These are phyloP conservation scores for Pueraria montana DNA, from an alignment of 306 rosid genomes.

Conservation along the genomic window DNA sequence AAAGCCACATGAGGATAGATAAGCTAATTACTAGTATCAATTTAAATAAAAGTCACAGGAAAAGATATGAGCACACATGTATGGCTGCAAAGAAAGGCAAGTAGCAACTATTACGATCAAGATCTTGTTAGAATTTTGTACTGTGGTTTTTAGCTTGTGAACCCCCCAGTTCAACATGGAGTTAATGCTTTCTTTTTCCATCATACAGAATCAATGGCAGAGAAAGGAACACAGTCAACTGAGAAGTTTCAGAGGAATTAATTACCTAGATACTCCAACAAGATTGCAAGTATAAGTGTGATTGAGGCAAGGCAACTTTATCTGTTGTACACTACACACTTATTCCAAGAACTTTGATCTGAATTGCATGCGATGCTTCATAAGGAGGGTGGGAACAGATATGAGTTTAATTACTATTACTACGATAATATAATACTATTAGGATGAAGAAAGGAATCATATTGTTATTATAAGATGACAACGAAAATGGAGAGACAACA, in stretches of 20 bases:
- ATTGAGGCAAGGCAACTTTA: no score
- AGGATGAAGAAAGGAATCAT: slow-evolving; percentile 11
- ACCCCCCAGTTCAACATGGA: not conserved
- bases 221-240: slow-evolving; percentile 20
- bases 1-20: not conserved
- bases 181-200: not conserved
- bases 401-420: not conserved
- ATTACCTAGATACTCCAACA: slow-evolving; percentile 33
- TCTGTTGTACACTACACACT: not conserved
- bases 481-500: slow-evolving; percentile 5
- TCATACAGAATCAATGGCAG: not conserved
- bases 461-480: not conserved
- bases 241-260: not conserved
- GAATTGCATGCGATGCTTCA: slow-evolving; percentile 25
- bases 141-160: slow-evolving; percentile 1
- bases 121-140: not conserved
- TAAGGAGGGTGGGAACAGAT: not conserved
- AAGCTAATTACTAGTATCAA: not conserved
- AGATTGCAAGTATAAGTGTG: not conserved
- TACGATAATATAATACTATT: no score
- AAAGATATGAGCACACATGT: not conserved
- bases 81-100: not conserved
- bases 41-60: not conserved
- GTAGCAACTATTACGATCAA: not conserved
- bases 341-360: not conserved